Conservation (phyloP, 1,284 basidiomycete genomes). For the Heterobasidion occidentale region DNA sequence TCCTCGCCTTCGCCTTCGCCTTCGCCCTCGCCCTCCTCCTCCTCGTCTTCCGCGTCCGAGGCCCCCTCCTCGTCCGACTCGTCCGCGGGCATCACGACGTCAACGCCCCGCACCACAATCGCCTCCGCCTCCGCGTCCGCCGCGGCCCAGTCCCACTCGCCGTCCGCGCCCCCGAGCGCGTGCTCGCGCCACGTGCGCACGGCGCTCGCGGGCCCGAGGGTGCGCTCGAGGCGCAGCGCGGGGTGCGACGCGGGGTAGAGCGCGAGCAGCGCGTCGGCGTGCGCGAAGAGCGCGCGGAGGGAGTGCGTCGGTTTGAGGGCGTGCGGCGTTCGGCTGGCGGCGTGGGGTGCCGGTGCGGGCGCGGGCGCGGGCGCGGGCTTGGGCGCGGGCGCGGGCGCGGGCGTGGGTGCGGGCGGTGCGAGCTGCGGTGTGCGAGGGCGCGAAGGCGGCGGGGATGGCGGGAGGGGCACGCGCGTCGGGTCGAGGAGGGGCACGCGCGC, state of each 20-base stretch:
- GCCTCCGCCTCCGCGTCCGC: conserved; percentile 17
- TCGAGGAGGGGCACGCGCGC: too few relatives aligned
- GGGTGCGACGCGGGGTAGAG: conserved; percentile 39
- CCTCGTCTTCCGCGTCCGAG: conserved; percentile 15
- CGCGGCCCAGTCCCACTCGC: conserved; percentile 44
- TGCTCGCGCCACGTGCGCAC: conserved; percentile 53
- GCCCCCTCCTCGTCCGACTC: conserved; percentile 7
- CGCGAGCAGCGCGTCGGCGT: conserved; percentile 34
- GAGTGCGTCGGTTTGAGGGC: conserved; percentile 2
- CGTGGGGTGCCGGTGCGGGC: neutral
- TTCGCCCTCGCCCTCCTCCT: conserved; percentile 20
- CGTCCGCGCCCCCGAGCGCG: conserved; percentile 41
- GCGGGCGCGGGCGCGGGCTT: neutral
- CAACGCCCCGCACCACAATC: neutral
- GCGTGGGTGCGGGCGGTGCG: neutral
- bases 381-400: neutral
- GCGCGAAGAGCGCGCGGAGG: conserved; percentile 28
- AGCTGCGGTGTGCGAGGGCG: neutral
- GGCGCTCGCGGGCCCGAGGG: conserved; percentile 64
- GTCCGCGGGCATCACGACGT: conserved; percentile 24
- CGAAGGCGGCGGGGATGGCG: neutral
- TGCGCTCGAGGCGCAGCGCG: conserved; percentile 40
- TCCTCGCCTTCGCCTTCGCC: conserved; percentile 12
- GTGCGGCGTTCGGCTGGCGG: neutral
- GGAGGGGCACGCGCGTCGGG: neutral